Evolutionary conservation across 2,329 filamentous ascomycete species (phyloP), one percentile per base, ranked within the genome.

Genomic region (Pseudogymnoascus sp.): DNA sequence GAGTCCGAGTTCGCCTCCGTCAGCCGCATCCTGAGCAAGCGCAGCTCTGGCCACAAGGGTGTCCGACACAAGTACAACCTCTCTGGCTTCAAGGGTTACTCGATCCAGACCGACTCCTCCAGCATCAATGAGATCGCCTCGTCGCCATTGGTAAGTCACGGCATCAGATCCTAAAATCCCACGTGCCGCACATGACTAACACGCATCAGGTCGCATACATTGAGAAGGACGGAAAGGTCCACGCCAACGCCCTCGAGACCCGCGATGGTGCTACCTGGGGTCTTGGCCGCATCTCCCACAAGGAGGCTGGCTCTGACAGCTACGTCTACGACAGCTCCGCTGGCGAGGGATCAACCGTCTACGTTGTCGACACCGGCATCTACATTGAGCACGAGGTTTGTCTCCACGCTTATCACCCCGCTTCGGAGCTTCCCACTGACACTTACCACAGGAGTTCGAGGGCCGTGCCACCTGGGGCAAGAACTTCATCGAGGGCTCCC

Each of bases 11-110:
- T 82, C 68, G 71, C 74, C 32, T 75, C 72, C 61, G 76, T 84
- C 67, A 76, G 74, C 61, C 69, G 75, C 41, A 71, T 78, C 47
- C 71, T 87, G 61, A 74, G 79, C 70, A 84, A 81, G 73, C 81
- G 82, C 66, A 85, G 85, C 70, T 67, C 83, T 54, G 80, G 60
- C 34, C 34, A 50, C 54, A 30, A 30, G 58, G 65, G 66, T 28
- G 64, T 71, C 60, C 67, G 66, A 59, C 67, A 66, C 9, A 68
- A 62, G 2, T 71, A 67, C 41, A 61, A 65, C n/a, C 65, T 70
- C 34, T 43, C 43, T 5, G 47, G 57, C 22, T 65, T 71, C 35
- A 67, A 68, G 58, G 70, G 70, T 12, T 71, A 69, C 41, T 64
- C 68, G 22, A 63, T 71, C 39, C 60, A 60, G 1, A 66, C 69